phyloP scores from a whole-genome alignment of 495 filamentous ascomycete genomes.

The Aspergillus sclerotiicarbonarius region DNA sequence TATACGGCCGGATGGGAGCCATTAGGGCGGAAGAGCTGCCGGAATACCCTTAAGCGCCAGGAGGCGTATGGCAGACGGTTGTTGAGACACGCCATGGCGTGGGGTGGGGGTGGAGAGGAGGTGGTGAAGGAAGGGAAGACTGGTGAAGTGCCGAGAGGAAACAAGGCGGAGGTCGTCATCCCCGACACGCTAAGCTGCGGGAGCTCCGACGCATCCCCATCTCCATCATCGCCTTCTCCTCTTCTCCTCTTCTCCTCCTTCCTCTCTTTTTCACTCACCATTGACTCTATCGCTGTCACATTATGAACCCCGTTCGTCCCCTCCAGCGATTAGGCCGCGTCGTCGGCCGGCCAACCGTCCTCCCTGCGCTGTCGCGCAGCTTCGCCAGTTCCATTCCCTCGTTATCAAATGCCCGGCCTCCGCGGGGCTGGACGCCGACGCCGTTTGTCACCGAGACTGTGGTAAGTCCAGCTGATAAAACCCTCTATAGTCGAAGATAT shows the following conservation, averaged over 20 bases:
- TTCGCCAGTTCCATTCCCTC: slow-evolving; percentile 35
- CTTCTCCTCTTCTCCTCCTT: slow-evolving; percentile 5
- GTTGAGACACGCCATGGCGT: slow-evolving; percentile 32
- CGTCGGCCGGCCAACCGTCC: slow-evolving; percentile 11
- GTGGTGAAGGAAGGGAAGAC: slow-evolving; percentile 7
- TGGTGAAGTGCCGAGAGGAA: background rate
- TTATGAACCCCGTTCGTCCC: slow-evolving; percentile 20
- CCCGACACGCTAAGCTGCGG: slow-evolving; percentile 6
- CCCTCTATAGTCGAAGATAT: background rate
- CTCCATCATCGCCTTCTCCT: background rate
- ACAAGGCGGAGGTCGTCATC: background rate
- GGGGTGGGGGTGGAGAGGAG: slow-evolving; percentile 1
- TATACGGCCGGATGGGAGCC: background rate
- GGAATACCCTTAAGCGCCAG: slow-evolving; percentile 36
- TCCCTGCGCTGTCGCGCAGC: slow-evolving; percentile 21
- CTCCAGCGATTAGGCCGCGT: slow-evolving; percentile 29
- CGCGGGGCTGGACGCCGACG: slow-evolving; percentile 61
- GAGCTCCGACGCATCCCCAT: background rate
- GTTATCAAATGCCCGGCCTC: slow-evolving; percentile 35
- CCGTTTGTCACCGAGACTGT: slow-evolving; percentile 78
- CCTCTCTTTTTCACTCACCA: slow-evolving; percentile 1
- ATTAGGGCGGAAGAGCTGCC: slow-evolving; percentile 21
- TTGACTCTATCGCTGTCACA: background rate
- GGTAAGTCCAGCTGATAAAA: slow-evolving; percentile 54
- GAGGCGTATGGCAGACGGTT: slow-evolving; percentile 28